phyloP scores from a whole-genome alignment of 2,329 filamentous ascomycete genomes.

The Monosporascus sp. region DNA sequence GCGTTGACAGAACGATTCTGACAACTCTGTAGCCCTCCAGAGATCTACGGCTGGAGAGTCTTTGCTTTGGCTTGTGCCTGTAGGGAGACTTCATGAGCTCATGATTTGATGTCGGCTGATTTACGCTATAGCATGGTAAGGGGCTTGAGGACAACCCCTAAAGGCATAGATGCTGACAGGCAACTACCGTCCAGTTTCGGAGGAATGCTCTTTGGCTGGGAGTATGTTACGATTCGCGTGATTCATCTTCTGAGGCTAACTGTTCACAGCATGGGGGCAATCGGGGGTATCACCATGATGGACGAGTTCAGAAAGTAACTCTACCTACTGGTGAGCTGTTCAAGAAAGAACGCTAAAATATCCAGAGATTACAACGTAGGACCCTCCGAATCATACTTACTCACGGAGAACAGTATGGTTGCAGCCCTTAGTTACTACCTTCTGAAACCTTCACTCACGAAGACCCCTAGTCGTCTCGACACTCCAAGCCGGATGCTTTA shows the following conservation, averaged over 20 bases:
- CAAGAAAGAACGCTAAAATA: constrained; percentile 7
- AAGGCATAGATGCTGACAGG: background rate
- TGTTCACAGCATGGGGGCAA: constrained; percentile 57
- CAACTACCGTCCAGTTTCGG: constrained; percentile 53
- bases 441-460: background rate
- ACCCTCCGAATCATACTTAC: constrained; percentile 30
- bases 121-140: constrained; percentile 2
- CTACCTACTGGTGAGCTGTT: background rate
- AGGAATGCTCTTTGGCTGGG: constrained; percentile 49
- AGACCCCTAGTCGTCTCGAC: constrained; percentile 52
- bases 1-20: background rate
- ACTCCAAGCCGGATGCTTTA: constrained; percentile 64
- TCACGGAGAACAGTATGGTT: constrained; percentile 50
- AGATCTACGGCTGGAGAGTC: constrained; percentile 68
- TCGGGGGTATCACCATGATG: constrained; percentile 62
- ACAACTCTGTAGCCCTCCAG: constrained; percentile 37
- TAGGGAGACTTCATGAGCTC: constrained; percentile 15
- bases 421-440: background rate
- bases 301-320: constrained; percentile 49
- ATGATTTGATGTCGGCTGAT: background rate
- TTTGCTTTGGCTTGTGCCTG: constrained; percentile 57
- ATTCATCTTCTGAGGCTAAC: constrained; percentile 20
- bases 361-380: constrained; percentile 42
- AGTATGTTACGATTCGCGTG: constrained; percentile 13
- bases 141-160: background rate